Base-by-base conservation (phyloP, 768 basidiomycete genomes). In the Dentipellis fragilis region DNA sequence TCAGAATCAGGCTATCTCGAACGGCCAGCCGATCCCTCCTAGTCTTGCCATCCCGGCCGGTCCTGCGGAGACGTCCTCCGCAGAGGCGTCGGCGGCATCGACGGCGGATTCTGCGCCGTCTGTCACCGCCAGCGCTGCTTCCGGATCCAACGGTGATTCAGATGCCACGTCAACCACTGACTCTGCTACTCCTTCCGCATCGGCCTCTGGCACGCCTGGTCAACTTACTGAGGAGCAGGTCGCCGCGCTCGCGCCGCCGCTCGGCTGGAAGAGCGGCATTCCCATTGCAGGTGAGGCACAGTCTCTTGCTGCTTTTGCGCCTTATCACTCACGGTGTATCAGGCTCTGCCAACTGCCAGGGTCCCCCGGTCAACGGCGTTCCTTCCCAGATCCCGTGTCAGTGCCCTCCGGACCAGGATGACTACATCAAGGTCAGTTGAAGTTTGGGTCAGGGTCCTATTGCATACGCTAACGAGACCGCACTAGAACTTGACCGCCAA, bases 291-390 rank as follows among this genome's bases (percentile, higher is more conserved):
- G 52, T 39, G 29, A 37, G 16, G 34, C 40, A 6, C 14, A 6
- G 8, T 12, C 39, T 40, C 17, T 11, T 7, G 39, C 1, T 40
- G 39, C 14, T 11, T 40, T 12, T 14, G 39, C 14, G 14, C 29
- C 29, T 29, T 40, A 6, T 14, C 14, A 17, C 17, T 11, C 4
- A 11, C 17, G 29, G 29, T 19, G 64, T 61, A 3, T 60, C 63
- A 48, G 66, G 64, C 17, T 52, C 67, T 7, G 51, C 45, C n/a
- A 45, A 57, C 54, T 67, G 64, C 45, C 64, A 67, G 37, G 64
- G 66, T 34, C 29, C 29, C 29, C 29, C 29, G 6, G 29, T 29
- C 6, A 29, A 29, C 6, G 29, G 29, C 29, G 29, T 29, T 6
- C 29, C 29, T 3, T 29, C 42, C 39, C 57, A 62, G 42, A 57